A percentile compares a stretch with the other conserved stretches of the same genome.
Evolutionary conservation across 257 asterid species (phyloP).

Genomic region (Petunia secreta): DNA sequence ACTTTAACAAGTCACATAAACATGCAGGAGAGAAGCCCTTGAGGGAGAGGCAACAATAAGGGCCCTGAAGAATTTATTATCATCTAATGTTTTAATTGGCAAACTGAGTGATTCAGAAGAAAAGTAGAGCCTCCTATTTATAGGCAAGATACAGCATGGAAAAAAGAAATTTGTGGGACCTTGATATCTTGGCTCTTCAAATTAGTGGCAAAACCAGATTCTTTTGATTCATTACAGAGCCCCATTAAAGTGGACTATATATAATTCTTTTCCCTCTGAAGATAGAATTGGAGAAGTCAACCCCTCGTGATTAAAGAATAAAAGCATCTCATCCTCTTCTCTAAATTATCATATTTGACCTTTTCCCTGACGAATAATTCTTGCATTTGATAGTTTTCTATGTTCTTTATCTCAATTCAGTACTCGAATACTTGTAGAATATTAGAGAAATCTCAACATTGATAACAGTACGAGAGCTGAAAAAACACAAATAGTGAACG

Average conservation of each 20-base stretch:
- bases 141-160: conserved; percentile 37
- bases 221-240: conserved; percentile 44
- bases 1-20: not conserved
- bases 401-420: conserved; percentile 16
- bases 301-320: conserved; percentile 56
- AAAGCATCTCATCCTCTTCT: conserved; percentile 34
- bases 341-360: conserved; percentile 24
- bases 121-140: conserved; percentile 40
- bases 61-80: conserved; percentile 37
- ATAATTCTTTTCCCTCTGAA: not conserved
- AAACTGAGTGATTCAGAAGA: conserved; percentile 7
- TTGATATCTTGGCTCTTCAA: conserved; percentile 38
- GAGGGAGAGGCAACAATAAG: conserved; percentile 69
- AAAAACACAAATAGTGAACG: not conserved
- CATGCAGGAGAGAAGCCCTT: conserved; percentile 60
- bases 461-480: not conserved
- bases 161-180: conserved; percentile 41
- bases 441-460: not conserved
- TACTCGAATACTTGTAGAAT: not conserved
- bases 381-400: not conserved
- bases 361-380: conserved; percentile 23
- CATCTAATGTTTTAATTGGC: conserved; percentile 19
- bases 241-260: not conserved
- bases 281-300: conserved; percentile 39
- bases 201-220: conserved; percentile 45